phyloP scores from a whole-genome alignment of 73 alveolate genomes.

The Diophrys sp. region DNA sequence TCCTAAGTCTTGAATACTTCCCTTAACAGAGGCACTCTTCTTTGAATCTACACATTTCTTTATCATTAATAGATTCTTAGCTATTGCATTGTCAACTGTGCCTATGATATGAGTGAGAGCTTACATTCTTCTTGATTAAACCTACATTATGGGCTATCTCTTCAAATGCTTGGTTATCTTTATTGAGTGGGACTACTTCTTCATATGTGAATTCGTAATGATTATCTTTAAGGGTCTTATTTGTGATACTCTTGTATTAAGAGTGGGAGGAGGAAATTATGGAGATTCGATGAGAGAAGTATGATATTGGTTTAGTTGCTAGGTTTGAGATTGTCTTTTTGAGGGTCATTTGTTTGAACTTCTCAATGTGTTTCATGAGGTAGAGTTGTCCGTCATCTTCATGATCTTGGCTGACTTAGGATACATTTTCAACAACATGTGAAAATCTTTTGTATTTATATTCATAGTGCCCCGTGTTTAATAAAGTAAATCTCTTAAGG shows the following conservation, averaged over 20 bases:
- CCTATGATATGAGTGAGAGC: neutral
- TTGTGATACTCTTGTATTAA: neutral
- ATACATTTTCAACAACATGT: constrained; percentile 16
- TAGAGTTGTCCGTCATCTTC: constrained; percentile 7
- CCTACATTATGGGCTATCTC: neutral
- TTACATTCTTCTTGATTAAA: neutral
- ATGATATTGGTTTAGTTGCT: no score
- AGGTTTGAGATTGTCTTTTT: neutral
- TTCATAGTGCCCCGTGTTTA: constrained; percentile 28
- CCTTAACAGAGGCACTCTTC: neutral
- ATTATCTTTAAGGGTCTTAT: neutral
- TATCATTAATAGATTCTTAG: neutral
- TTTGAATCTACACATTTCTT: neutral
- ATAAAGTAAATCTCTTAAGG: constrained; percentile 31
- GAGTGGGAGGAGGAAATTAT: no score
- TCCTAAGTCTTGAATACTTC: neutral
- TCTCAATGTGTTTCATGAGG: constrained; percentile 25
- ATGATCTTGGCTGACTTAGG: constrained; percentile 22
- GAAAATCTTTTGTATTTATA: constrained; percentile 18
- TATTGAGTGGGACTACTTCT: neutral
- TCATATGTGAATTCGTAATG: neutral
- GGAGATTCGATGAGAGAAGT: no score
- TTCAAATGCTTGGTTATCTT: neutral
- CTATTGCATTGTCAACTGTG: neutral
- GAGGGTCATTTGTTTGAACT: neutral